Conservation (phyloP, 2,329 filamentous ascomycete genomes). For the Trichoderma sp. region DNA sequence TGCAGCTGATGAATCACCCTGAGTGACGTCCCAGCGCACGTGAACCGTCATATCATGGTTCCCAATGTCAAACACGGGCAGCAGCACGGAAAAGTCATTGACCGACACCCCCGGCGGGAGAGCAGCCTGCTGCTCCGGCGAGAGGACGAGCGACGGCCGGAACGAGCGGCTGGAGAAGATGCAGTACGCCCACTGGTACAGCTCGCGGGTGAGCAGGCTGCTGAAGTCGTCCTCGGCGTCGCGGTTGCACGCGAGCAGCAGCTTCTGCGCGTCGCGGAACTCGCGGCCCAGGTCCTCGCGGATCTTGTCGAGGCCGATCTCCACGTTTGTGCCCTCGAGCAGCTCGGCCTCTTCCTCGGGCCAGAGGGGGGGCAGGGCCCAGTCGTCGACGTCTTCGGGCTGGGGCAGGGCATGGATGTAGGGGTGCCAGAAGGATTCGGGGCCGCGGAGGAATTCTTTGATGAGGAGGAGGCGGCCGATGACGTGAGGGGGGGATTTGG, state of each 20-base stretch:
- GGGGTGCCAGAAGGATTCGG: constrained; percentile 65
- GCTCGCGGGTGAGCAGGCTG: constrained; percentile 47
- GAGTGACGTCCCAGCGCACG: constrained; percentile 58
- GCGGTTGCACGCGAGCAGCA: constrained; percentile 38
- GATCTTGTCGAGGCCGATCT: constrained; percentile 54
- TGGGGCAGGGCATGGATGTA: constrained; percentile 69
- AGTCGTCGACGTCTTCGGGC: constrained; percentile 52
- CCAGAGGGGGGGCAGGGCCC: constrained; percentile 67
- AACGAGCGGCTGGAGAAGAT: constrained; percentile 69
- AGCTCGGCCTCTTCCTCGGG: constrained; percentile 60
- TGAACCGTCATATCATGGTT: constrained; percentile 68
- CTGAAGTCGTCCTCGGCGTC: constrained; percentile 36
- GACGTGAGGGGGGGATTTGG: constrained; percentile 57
- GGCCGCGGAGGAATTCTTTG: constrained; percentile 63
- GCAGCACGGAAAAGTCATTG: constrained; percentile 67
- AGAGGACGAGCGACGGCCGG: constrained; percentile 60
- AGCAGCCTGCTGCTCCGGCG: constrained; percentile 35
- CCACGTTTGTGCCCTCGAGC: constrained; percentile 57
- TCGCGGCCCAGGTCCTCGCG: constrained; percentile 50
- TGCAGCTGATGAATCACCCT: constrained; percentile 29
- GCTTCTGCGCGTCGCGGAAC: constrained; percentile 46
- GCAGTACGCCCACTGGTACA: constrained; percentile 67
- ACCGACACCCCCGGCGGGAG: constrained; percentile 40
- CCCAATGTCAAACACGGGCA: constrained; percentile 71
- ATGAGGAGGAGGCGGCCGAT: constrained; percentile 69